A percentile compares a stretch with the other conserved stretches of the same genome.
Evolutionary conservation across 306 rosid species (phyloP).

Genomic region (Sicyos baderoa): DNA sequence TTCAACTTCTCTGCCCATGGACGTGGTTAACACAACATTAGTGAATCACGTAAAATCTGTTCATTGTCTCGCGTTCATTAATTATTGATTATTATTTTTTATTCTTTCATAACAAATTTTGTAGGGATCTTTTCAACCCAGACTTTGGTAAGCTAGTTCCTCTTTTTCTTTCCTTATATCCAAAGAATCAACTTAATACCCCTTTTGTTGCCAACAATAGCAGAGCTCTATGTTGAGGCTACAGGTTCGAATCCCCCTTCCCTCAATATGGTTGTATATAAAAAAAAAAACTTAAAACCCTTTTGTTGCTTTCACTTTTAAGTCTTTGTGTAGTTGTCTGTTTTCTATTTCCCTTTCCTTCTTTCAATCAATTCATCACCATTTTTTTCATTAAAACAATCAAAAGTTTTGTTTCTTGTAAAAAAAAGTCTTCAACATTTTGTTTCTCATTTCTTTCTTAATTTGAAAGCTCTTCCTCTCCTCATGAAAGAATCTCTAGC

Average conservation of each 20-base stretch:
- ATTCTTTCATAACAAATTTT: not conserved
- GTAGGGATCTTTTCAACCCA: not conserved
- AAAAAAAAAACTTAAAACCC: not conserved
- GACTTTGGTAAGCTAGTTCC: constrained; percentile 8
- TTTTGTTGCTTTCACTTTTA: not conserved
- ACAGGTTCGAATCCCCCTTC: no score
- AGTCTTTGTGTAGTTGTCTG: not conserved
- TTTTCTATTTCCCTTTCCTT: not conserved
- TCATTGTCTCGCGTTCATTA: no score
- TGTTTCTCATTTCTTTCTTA: no score
- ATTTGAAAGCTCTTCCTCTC: not conserved
- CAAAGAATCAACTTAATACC: not conserved
- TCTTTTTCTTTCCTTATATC: not conserved
- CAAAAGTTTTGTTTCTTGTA: not conserved
- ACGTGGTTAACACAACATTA: no score
- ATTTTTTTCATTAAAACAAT: not conserved
- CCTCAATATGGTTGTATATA: no score
- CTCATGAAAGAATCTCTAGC: not conserved
- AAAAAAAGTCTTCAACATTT: no score
- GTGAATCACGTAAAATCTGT: no score
- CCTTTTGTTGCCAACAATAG: no score
- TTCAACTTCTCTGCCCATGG: no score
- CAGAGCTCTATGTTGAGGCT: no score
- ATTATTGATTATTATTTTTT: no score
- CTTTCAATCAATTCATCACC: not conserved